Conservation (phyloP, 768 basidiomycete genomes). For the Suillus alpinus region DNA sequence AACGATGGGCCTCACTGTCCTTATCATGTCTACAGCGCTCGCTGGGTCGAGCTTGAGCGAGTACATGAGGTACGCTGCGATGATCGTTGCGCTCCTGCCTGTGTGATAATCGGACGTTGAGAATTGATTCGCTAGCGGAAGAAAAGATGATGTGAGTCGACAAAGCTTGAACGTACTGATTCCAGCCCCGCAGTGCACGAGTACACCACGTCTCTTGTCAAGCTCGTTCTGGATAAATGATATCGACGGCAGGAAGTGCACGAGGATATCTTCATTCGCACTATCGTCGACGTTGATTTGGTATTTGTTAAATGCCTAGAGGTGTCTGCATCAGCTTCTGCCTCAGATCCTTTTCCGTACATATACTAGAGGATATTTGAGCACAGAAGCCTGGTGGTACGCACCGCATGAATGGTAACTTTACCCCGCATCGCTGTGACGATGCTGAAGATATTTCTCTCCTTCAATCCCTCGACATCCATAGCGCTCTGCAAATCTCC, state of each 20-base stretch:
- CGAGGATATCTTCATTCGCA: slow-evolving; percentile 72
- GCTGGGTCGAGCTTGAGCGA: slow-evolving; percentile 53
- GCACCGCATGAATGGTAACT: slow-evolving; percentile 62
- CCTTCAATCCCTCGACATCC: slow-evolving; percentile 56
- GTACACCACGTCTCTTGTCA: slow-evolving; percentile 69
- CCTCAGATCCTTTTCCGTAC: neutral
- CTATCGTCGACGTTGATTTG: slow-evolving; percentile 80
- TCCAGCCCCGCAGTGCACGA: slow-evolving; percentile 91
- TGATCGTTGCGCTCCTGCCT: slow-evolving; percentile 85
- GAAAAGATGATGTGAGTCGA: neutral
- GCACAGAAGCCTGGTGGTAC: neutral
- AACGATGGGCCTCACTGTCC: slow-evolving; percentile 59
- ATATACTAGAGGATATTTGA: neutral
- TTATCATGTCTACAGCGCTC: slow-evolving; percentile 68
- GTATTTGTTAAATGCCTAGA: slow-evolving; percentile 73
- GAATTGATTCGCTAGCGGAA: slow-evolving; percentile 6
- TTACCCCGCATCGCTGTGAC: slow-evolving; percentile 71
- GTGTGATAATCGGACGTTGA: slow-evolving; percentile 5
- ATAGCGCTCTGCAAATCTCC: slow-evolving; percentile 74
- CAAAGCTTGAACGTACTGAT: slow-evolving; percentile 59
- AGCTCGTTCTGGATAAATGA: slow-evolving; percentile 81
- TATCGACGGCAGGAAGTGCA: slow-evolving; percentile 75
- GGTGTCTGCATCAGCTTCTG: neutral
- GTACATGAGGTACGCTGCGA: slow-evolving; percentile 88
- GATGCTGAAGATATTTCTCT: slow-evolving; percentile 74